Conservation (phyloP, 768 basidiomycete genomes). For the Boletus bicolor region DNA sequence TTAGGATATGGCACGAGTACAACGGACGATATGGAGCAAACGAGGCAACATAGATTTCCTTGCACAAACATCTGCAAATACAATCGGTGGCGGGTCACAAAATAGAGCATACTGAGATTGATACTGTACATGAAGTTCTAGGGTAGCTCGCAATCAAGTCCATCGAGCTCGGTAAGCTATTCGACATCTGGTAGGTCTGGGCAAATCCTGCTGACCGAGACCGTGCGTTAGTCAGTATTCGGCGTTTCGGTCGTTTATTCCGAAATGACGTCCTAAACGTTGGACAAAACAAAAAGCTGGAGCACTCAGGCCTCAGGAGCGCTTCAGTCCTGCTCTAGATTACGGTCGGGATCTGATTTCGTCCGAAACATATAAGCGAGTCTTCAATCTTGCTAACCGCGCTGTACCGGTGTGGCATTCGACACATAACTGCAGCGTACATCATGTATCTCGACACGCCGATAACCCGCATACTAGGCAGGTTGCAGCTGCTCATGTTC, state of each 20-base stretch:
- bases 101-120: no score
- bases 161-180: not conserved
- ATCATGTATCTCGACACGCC: slow-evolving; percentile 33
- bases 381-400: no score
- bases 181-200: not conserved
- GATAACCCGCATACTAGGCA: slow-evolving; percentile 53
- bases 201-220: not conserved
- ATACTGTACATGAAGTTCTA: no score
- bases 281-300: no score
- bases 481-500: slow-evolving; percentile 11
- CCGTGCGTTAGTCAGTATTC: not conserved
- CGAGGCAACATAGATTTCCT: slow-evolving; percentile 18
- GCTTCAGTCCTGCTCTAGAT: no score
- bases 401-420: no score
- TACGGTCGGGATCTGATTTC: no score
- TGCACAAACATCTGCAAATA: slow-evolving; percentile 37
- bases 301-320: no score
- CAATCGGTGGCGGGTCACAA: not conserved
- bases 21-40: slow-evolving; percentile 24
- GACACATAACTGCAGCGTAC: not conserved
- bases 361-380: no score
- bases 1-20: slow-evolving; percentile 20
- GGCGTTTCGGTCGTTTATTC: not conserved
- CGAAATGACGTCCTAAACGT: not conserved
- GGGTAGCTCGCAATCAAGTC: not conserved